Base-by-base conservation (phyloP, 768 basidiomycete genomes). In the Candolleomyces aberdarensis region DNA sequence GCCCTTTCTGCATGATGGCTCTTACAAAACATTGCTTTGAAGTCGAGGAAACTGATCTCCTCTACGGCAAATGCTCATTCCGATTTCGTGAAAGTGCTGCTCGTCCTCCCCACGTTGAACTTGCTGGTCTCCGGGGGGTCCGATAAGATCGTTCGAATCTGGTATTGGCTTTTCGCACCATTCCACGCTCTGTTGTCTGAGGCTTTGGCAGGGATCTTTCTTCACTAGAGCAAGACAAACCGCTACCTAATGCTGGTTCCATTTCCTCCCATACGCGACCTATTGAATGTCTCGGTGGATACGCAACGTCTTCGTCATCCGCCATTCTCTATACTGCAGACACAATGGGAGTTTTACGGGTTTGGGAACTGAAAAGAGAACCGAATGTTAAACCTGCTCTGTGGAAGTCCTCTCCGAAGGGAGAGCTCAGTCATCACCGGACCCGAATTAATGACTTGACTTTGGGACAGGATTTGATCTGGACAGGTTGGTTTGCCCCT, bases 31-130 rank as follows among this genome's bases (percentile, higher is more conserved):
- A 57, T 51, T 44, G 40, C 29, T 36, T 43, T 43, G 31, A 71
- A 97, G 94, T 88, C 85, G 3, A 91, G 85, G 70, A 71, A 75
- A n/a, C 62, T 86, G 47, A 72, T 96, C 19, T 89, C 85, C 2
- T 86, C 89, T 1, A 91, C 87, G 1, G 62, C 70, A 6, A 72
- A 80, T 31, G 93, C 89, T 2, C 96, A 99, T 69, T 76, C 80
- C 0, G 96, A 99, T 73, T 99, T 99, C 66, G 83, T 99, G 62
- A 99, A 98, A 76, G 78, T 84, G 46, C 74, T 98, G 22, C 80
- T 88, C 48, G 85, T 92, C 51, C 75, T 96, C 20, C 85, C 91
- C 3, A 74, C 81, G 3, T 77, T 87, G 8, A 73, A 77, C 10
- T 73, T 98, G 5, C 77, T 98, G 39, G 78, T 95, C 15, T 96